These are phyloP conservation scores for Emiliania huxleyi DNA, from an alignment of 78 protist genomes.

Conservation along the genomic window DNA sequence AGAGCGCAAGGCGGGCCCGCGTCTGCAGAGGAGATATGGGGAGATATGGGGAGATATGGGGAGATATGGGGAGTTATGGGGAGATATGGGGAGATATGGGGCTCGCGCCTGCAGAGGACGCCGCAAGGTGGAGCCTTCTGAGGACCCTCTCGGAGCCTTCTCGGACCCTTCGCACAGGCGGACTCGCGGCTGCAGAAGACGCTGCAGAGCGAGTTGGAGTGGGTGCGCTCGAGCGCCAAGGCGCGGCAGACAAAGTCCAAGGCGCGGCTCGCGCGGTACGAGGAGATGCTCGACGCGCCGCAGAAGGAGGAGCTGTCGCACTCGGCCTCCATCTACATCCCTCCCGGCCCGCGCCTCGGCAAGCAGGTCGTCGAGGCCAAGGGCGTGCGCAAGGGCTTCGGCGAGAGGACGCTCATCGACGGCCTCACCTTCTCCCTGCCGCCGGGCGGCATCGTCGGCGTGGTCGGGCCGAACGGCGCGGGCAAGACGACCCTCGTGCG, in stretches of 20 bases:
- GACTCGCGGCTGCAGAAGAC: no score
- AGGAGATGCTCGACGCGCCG: background rate
- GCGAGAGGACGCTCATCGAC: constrained; percentile 27
- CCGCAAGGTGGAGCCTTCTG: no score
- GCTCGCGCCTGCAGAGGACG: no score
- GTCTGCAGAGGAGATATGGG: no score
- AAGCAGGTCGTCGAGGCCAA: background rate
- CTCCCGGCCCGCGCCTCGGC: constrained; percentile 49
- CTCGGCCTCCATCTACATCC: background rate
- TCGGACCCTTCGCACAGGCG: no score
- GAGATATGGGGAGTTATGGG: no score
- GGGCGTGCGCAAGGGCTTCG: background rate
- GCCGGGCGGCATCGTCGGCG: constrained; percentile 51
- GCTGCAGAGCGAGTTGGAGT: constrained; percentile 47
- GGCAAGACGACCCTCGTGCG: constrained; percentile 25
- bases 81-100: no score
- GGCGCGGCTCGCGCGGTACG: constrained; percentile 36
- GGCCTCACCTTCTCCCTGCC: constrained; percentile 32
- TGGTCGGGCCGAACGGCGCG: constrained; percentile 51
- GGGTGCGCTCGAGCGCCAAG: background rate
- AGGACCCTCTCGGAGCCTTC: no score
- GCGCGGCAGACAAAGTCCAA: constrained; percentile 35
- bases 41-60: no score
- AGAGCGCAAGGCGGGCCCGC: background rate
- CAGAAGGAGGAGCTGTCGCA: background rate